These are phyloP conservation scores for Anthracocystis walkeri DNA, from an alignment of 1,284 basidiomycete genomes.

Conservation along the genomic window DNA sequence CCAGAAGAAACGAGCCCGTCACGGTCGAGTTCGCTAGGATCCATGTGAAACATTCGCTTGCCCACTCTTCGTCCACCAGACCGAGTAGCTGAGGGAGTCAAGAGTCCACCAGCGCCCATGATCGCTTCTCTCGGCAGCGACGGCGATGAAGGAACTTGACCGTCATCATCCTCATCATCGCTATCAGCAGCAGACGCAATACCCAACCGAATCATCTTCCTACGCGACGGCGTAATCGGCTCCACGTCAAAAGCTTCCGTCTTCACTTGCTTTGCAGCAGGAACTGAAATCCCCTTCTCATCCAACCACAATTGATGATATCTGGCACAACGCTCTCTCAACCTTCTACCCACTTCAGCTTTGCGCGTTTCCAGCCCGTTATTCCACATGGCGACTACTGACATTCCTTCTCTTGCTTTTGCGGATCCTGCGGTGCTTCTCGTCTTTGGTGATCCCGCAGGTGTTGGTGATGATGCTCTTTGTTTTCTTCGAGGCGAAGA, in stretches of 20 bases:
- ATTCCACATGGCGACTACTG: slow-evolving; percentile 65
- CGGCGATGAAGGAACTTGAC: slow-evolving; percentile 74
- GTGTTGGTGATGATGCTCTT: slow-evolving; percentile 7
- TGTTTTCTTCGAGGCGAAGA: slow-evolving; percentile 17
- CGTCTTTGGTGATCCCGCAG: slow-evolving; percentile 18
- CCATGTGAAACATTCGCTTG: slow-evolving; percentile 43
- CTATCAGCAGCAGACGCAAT: slow-evolving; percentile 73
- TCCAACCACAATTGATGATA: slow-evolving; percentile 55
- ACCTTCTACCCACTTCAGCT: slow-evolving; percentile 48
- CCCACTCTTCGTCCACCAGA: slow-evolving; percentile 34
- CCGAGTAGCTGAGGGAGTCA: slow-evolving; percentile 43
- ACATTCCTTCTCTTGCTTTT: slow-evolving; percentile 56
- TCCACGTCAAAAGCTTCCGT: slow-evolving; percentile 1
- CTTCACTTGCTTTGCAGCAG: neutral
- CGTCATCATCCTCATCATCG: slow-evolving; percentile 84
- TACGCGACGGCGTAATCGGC: slow-evolving; percentile 24
- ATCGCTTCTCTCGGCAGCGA: slow-evolving; percentile 82
- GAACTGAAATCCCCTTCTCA: slow-evolving; percentile 28
- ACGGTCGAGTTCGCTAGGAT: slow-evolving; percentile 32
- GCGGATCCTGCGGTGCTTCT: slow-evolving; percentile 15
- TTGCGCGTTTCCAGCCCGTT: slow-evolving; percentile 63
- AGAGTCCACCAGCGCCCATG: slow-evolving; percentile 39
- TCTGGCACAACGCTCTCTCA: slow-evolving; percentile 46
- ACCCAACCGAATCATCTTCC: slow-evolving; percentile 11
- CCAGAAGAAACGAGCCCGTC: slow-evolving; percentile 16